These are phyloP conservation scores for Penicillium sp. DNA, from an alignment of 2,329 filamentous ascomycete genomes.

Conservation along the genomic window DNA sequence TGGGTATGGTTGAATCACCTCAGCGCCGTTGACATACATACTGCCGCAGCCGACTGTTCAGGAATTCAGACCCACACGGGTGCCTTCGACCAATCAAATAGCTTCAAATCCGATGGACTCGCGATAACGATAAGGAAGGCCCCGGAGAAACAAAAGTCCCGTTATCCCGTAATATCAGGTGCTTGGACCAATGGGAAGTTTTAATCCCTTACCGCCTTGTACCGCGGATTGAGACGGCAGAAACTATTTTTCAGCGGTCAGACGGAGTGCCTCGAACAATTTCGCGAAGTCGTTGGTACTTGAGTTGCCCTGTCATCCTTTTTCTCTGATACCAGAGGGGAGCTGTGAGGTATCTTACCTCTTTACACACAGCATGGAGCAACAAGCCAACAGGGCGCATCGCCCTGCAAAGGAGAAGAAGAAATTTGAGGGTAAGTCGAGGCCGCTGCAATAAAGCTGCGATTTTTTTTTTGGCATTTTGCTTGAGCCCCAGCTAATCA, in stretches of 20 bases:
- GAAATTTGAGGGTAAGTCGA: conserved; percentile 60
- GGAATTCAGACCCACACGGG: background rate
- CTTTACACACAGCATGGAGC: conserved; percentile 62
- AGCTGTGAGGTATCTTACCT: conserved; percentile 31
- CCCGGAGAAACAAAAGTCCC: background rate
- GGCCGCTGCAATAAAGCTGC: conserved; percentile 13
- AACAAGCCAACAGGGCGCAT: conserved; percentile 83
- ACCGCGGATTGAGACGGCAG: background rate
- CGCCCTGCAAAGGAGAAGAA: conserved; percentile 89
- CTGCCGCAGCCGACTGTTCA: no score
- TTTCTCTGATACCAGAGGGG: conserved; percentile 18
- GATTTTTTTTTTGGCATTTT: conserved; percentile 6
- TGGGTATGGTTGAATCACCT: no score
- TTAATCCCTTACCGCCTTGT: background rate
- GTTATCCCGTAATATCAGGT: background rate
- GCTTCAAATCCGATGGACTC: background rate
- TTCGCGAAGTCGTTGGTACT: conserved; percentile 12
- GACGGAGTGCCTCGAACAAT: background rate
- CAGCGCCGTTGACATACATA: no score
- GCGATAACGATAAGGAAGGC: background rate
- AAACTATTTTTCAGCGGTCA: background rate
- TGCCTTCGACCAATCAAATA: background rate
- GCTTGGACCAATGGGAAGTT: background rate
- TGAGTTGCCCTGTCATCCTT: conserved; percentile 14
- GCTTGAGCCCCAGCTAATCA: conserved; percentile 13